These are phyloP conservation scores for Pythium chondricola DNA, from an alignment of 352 stramenopile species.

Conservation along the genomic window DNA sequence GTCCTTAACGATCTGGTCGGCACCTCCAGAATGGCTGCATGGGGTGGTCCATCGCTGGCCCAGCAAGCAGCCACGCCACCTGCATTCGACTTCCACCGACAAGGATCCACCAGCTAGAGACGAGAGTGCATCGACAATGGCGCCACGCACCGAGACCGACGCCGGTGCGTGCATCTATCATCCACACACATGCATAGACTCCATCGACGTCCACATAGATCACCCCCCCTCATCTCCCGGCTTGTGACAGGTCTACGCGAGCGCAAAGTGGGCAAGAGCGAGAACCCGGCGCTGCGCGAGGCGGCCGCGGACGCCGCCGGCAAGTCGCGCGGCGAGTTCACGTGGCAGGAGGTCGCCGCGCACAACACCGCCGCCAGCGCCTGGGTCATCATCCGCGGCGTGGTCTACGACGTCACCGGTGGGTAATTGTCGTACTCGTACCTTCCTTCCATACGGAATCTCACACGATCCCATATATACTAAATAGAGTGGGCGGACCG, in stretches of 20 bases:
- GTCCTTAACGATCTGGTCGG: conserved; percentile 7
- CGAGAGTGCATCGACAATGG: conserved; percentile 3
- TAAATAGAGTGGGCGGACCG: conserved; percentile 52
- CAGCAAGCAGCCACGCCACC: background rate
- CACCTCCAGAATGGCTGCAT: conserved; percentile 9
- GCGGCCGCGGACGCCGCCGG: conserved; percentile 1
- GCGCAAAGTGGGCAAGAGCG: conserved; percentile 31
- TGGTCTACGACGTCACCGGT: conserved; percentile 93
- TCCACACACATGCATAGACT: no score
- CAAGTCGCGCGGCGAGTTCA: conserved; percentile 51
- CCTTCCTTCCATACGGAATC: no score
- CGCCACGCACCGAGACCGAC: conserved; percentile 17
- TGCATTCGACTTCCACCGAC: background rate
- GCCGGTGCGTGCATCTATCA: background rate
- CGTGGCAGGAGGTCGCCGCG: conserved; percentile 93
- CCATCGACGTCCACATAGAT: no score
- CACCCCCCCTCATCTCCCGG: no score
- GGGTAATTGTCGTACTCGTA: conserved; percentile 8
- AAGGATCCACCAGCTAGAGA: background rate
- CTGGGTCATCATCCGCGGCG: conserved; percentile 93
- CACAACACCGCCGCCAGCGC: conserved; percentile 94
- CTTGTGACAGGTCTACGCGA: conserved; percentile 36
- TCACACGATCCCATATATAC: no score
- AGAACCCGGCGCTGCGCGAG: conserved; percentile 9
- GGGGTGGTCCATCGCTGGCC: background rate